Base-by-base conservation (phyloP, 768 basidiomycete species). In the Mycena olivaceomarginata region DNA sequence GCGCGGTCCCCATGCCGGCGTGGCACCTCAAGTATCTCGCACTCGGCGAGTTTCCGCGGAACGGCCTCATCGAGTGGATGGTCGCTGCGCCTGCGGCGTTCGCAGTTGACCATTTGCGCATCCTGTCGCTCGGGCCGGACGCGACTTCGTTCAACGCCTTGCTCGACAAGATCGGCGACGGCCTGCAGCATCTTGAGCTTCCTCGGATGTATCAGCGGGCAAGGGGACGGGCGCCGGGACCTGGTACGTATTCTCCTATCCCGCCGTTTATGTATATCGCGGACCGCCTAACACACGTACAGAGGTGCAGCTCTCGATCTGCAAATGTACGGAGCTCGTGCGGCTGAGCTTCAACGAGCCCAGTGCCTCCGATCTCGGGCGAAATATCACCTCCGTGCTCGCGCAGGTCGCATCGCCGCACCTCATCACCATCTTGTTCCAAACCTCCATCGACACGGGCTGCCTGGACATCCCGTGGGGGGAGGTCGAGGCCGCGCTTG, bases 401-500 rank as follows among this genome's bases (percentile, higher is more conserved):
- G 4, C 60, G 13, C 70, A 77, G 18, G 31, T 69, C 41, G 8
- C 64, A 40, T 45, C 76, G 1, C 39, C 70, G 6, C 9, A 2
- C 40, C 71, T 77, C 6, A 11, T 40, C 48, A 68, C 76, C 48
- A 40, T 77, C 39, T 60, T 66, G 22, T 72, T 77, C 71, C 43
- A 69, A 16, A 57, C 73, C 11, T 43, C 41, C 31, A 59, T 77
- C 25, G 56, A 45, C 71, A 25, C 59, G 8, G 60, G 57, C 15
- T 72, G 68, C 40, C 64, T 60, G 22, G 76, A 77, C 51, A 56
- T 72, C 37, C 71, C 51, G 7, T 77, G 76, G 76, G 76, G 69
- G 60, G 66, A 67, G 6, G 12, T 77, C 51, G 76, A 63, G 16
- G 39, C 11, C 4, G n/a, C 43, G n/a, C 45, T 77, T 5, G 22